Evolutionary conservation across 495 filamentous ascomycete species (phyloP).

Genomic region (Mycothermus thermophilus): DNA sequence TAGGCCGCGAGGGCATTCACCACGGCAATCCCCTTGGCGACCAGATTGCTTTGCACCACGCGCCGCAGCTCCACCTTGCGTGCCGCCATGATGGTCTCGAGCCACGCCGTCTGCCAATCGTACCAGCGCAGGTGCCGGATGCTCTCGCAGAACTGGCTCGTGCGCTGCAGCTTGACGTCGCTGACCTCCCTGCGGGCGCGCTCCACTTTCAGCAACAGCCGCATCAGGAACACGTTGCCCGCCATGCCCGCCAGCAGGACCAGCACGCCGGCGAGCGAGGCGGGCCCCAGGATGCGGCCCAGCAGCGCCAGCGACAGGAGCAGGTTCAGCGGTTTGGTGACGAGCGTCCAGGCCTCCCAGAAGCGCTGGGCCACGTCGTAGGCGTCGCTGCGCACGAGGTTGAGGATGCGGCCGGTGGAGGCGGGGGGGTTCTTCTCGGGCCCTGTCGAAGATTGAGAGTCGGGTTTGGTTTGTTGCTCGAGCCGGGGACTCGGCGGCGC

Average conservation of each 20-base stretch:
- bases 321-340: constrained; percentile 54
- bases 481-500: background rate
- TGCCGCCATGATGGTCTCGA: constrained; percentile 54
- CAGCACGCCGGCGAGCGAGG: constrained; percentile 59
- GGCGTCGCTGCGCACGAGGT: constrained; percentile 61
- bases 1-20: constrained; percentile 51
- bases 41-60: constrained; percentile 50
- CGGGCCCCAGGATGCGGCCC: constrained; percentile 61
- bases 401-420: constrained; percentile 72
- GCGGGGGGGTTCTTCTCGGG: constrained; percentile 37
- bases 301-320: constrained; percentile 54
- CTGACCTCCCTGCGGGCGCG: constrained; percentile 49
- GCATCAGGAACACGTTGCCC: constrained; percentile 49
- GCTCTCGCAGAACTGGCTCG: constrained; percentile 67
- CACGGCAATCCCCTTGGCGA: constrained; percentile 42
- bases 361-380: constrained; percentile 73
- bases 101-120: constrained; percentile 73
- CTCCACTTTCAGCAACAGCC: constrained; percentile 47
- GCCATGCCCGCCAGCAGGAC: constrained; percentile 50
- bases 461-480: too few relatives aligned
- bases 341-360: constrained; percentile 60
- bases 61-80: constrained; percentile 53
- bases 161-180: constrained; percentile 57
- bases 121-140: constrained; percentile 82
- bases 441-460: too few relatives aligned